These are phyloP conservation scores for Penicillium sumatraense DNA, from an alignment of 2,329 filamentous ascomycete species.

Conservation along the genomic window DNA sequence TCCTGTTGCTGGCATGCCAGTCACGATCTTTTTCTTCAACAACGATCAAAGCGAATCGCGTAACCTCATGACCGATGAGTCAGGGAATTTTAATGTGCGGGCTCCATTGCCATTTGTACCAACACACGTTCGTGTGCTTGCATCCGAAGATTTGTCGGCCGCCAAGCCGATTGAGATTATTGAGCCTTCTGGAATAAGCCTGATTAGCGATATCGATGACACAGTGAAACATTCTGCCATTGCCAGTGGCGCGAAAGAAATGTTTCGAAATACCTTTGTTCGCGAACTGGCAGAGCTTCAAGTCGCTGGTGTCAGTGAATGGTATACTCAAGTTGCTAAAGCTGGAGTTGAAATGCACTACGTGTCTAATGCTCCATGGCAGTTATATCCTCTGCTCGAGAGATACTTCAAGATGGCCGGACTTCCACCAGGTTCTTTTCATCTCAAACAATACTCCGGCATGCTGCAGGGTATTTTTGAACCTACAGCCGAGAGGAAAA, in stretches of 20 bases:
- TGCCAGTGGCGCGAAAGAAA: conserved; percentile 81
- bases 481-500: conserved; percentile 93
- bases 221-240: conserved; percentile 97
- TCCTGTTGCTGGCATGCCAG: conserved; percentile 74
- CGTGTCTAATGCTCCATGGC: conserved; percentile 99
- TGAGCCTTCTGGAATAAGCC: conserved; percentile 77
- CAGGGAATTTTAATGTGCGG: conserved; percentile 83
- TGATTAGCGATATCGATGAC: conserved; percentile 98
- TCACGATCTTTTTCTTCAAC: conserved; percentile 96
- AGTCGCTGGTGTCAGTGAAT: conserved; percentile 84
- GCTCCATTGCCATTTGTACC: conserved; percentile 87
- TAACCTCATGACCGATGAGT: conserved; percentile 82
- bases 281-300: conserved; percentile 80
- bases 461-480: conserved; percentile 99
- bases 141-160: conserved; percentile 80
- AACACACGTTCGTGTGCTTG: conserved; percentile 84
- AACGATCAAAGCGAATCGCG: conserved; percentile 78
- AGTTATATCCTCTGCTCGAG: conserved; percentile 86
- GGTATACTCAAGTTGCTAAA: conserved; percentile 78
- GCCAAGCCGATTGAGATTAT: conserved; percentile 79
- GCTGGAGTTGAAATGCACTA: conserved; percentile 92
- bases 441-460: conserved; percentile 93
- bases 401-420: conserved; percentile 81
- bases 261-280: conserved; percentile 95
- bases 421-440: conserved; percentile 85